phyloP scores from a whole-genome alignment of 2,329 filamentous ascomycete species.

The Blastomyces gilchristii region DNA sequence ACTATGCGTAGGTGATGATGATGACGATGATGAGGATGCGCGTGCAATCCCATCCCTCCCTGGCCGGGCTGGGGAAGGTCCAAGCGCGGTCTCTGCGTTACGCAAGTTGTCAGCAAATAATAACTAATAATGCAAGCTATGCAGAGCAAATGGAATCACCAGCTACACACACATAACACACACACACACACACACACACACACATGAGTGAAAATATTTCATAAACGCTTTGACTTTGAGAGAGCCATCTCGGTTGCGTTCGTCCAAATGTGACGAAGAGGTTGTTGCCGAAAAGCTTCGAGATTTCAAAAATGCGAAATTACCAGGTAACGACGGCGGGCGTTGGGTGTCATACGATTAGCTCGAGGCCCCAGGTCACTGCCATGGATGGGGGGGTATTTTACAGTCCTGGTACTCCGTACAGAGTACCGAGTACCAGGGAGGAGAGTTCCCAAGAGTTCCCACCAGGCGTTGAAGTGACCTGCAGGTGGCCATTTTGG shows the following conservation, averaged over 20 bases:
- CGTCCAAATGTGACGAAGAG: too few relatives aligned
- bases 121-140: too few relatives aligned
- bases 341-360: not conserved
- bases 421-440: not conserved
- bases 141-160: too few relatives aligned
- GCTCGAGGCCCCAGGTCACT: not conserved
- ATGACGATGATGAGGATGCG: not conserved
- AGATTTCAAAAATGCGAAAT: constrained; percentile 1
- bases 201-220: too few relatives aligned
- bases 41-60: not conserved
- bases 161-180: too few relatives aligned
- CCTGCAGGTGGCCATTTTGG: not conserved
- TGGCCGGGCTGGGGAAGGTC: too few relatives aligned
- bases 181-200: too few relatives aligned
- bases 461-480: too few relatives aligned
- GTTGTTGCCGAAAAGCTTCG: not conserved
- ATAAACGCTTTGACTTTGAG: not conserved
- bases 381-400: not conserved
- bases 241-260: too few relatives aligned
- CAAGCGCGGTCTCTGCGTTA: too few relatives aligned
- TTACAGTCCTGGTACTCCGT: not conserved
- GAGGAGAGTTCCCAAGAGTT: too few relatives aligned
- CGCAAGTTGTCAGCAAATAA: too few relatives aligned
- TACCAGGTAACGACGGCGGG: not conserved
- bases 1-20: not conserved